These are phyloP conservation scores for Penicillium pancosmium DNA, from an alignment of 495 filamentous ascomycete genomes.

Conservation along the genomic window DNA sequence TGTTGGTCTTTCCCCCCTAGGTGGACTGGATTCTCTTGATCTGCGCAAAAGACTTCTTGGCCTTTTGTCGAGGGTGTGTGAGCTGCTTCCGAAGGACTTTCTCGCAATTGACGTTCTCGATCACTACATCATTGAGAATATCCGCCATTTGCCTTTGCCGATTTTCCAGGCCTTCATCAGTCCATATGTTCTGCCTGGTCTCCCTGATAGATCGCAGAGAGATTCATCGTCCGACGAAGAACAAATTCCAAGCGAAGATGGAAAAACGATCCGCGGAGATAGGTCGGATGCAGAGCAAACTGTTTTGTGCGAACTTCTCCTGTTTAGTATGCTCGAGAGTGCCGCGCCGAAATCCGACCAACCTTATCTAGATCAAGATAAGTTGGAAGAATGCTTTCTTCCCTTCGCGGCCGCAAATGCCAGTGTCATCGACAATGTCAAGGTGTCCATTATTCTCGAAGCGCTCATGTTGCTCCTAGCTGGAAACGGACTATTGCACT, in stretches of 20 bases:
- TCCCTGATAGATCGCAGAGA: conserved; percentile 23
- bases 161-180: conserved; percentile 74
- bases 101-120: conserved; percentile 62
- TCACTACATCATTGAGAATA: conserved; percentile 63
- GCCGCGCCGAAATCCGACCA: conserved; percentile 53
- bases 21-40: conserved; percentile 60
- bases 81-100: conserved; percentile 45
- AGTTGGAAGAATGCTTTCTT: conserved; percentile 69
- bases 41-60: conserved; percentile 66
- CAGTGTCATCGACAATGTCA: conserved; percentile 72
- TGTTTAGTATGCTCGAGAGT: conserved; percentile 63
- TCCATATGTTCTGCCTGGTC: conserved; percentile 49
- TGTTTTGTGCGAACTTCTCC: conserved; percentile 65
- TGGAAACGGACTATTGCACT: conserved; percentile 36
- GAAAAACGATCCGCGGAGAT: background rate
- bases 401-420: conserved; percentile 69
- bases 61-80: conserved; percentile 54
- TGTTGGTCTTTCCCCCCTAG: conserved; percentile 39
- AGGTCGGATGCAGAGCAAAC: conserved; percentile 46
- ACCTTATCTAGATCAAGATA: conserved; percentile 54
- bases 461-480: conserved; percentile 65
- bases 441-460: conserved; percentile 78
- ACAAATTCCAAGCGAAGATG: background rate
- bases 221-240: background rate
- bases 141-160: conserved; percentile 67